Percentiles rank a stretch among this genome's conserved stretches.
These are phyloP conservation scores for Yueomyces sinensis DNA, from an alignment of 805 yeast genomes.

Conservation along the genomic window DNA sequence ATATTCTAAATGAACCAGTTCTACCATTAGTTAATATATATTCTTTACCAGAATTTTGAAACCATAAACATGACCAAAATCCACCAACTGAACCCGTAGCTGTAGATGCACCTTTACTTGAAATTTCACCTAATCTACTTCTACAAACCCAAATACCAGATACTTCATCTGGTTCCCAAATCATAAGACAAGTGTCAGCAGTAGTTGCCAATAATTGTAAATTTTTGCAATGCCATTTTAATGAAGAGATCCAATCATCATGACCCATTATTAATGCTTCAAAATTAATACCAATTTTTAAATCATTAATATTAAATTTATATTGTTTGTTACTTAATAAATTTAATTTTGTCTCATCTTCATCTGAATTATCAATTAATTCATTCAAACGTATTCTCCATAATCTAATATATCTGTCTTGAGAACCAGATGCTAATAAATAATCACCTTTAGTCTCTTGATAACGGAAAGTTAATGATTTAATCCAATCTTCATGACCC, in stretches of 20 bases:
- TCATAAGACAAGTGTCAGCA: conserved; percentile 85
- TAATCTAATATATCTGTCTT: conserved; percentile 80
- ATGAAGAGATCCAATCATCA: conserved; percentile 90
- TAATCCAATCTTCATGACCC: conserved; percentile 97
- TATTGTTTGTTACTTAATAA: conserved; percentile 63
- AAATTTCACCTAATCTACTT: conserved; percentile 76
- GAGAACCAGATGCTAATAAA: conserved; percentile 79
- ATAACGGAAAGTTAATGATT: conserved; percentile 49
- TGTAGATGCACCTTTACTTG: conserved; percentile 93
- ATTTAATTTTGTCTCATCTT: conserved; percentile 31
- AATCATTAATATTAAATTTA: conserved; percentile 31
- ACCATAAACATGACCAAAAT: conserved; percentile 64
- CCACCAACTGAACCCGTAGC: conserved; percentile 92
- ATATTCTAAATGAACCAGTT: conserved; percentile 85
- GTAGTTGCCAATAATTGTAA: conserved; percentile 66
- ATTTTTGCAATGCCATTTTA: conserved; percentile 58
- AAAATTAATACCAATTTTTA: conserved; percentile 49
- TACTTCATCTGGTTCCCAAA: conserved; percentile 79
- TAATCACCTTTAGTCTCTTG: conserved; percentile 34
- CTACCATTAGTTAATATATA: conserved; percentile 71
- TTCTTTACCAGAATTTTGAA: conserved; percentile 27
- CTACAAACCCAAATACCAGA: conserved; percentile 87
- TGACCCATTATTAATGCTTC: conserved; percentile 96
- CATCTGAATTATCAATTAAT: conserved; percentile 42
- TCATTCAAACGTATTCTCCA: conserved; percentile 65